These are phyloP conservation scores for Myrica gale DNA, from an alignment of 306 rosid species.

Conservation along the genomic window DNA sequence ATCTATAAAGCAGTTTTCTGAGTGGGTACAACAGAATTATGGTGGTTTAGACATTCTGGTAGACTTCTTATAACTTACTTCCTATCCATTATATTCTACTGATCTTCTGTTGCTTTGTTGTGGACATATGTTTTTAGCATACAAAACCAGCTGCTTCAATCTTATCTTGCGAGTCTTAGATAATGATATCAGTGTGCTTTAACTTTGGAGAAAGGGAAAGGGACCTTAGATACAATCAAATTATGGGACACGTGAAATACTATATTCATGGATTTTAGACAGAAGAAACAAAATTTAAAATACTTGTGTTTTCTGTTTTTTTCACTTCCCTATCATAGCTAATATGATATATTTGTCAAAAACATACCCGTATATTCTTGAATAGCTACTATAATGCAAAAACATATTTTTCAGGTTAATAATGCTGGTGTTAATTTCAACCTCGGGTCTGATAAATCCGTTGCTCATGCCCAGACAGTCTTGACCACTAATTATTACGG, in stretches of 20 bases:
- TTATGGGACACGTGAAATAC: conserved; percentile 4
- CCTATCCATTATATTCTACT: conserved; percentile 6
- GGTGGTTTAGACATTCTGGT: conserved; percentile 88
- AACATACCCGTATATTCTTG: too few species aligned
- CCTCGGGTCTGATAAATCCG: conserved; percentile 70
- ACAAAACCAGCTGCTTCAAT: neutral
- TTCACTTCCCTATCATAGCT: conserved; percentile 4
- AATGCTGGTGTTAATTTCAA: conserved; percentile 92
- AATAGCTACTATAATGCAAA: neutral
- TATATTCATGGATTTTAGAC: conserved; percentile 9
- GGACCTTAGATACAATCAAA: neutral
- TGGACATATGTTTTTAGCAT: neutral
- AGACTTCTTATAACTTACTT: conserved; percentile 19
- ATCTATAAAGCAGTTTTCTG: conserved; percentile 51
- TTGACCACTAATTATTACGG: conserved; percentile 76
- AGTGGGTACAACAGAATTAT: conserved; percentile 66
- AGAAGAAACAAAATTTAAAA: conserved; percentile 2
- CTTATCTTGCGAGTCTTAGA: neutral
- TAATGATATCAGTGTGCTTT: neutral
- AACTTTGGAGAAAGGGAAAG: neutral
- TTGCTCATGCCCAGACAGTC: conserved; percentile 59
- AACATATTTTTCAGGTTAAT: conserved; percentile 53
- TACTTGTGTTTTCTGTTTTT: neutral
- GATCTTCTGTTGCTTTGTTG: neutral
- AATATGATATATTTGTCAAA: neutral